These are phyloP conservation scores for Parascedosporium putredinis DNA, from an alignment of 2,329 filamentous ascomycete genomes.

Conservation along the genomic window DNA sequence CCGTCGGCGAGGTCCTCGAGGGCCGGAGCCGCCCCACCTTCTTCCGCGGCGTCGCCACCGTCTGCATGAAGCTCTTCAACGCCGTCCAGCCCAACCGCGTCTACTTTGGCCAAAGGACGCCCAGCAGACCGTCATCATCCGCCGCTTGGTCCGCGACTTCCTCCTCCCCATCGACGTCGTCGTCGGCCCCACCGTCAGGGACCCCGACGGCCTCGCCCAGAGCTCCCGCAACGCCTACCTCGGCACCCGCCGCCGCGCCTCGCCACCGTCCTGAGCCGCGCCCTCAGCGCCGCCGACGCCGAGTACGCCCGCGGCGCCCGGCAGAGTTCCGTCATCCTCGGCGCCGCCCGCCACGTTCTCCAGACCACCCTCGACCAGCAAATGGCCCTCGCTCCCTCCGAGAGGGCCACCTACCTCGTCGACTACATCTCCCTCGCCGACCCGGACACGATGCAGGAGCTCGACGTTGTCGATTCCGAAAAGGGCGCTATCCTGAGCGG, in stretches of 20 bases:
- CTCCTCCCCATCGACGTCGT: conserved; percentile 65
- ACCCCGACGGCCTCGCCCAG: conserved; percentile 73
- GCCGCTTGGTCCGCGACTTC: conserved; percentile 79
- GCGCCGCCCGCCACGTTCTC: conserved; percentile 54
- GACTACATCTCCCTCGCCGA: conserved; percentile 92
- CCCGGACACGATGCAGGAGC: conserved; percentile 70
- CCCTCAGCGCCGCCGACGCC: conserved; percentile 60
- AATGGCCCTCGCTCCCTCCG: conserved; percentile 41
- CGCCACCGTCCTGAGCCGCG: conserved; percentile 60
- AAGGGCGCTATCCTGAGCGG: conserved; percentile 79
- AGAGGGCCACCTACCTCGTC: conserved; percentile 66
- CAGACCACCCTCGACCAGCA: conserved; percentile 49
- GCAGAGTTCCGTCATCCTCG: conserved; percentile 57
- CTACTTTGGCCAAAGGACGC: conserved; percentile 95
- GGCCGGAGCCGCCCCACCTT: conserved; percentile 83
- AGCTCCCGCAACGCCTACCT: conserved; percentile 94
- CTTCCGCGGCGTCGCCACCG: conserved; percentile 90
- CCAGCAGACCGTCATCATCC: conserved; percentile 88
- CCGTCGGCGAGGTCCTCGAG: conserved; percentile 71
- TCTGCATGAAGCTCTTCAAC: conserved; percentile 70
- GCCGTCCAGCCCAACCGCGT: conserved; percentile 52
- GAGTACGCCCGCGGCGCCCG: conserved; percentile 46
- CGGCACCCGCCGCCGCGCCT: conserved; percentile 60
- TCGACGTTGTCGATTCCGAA: conserved; percentile 56
- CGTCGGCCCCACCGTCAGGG: conserved; percentile 65